Conservation (phyloP, 1,284 basidiomycete species). For the Ganoderma resinaceum region DNA sequence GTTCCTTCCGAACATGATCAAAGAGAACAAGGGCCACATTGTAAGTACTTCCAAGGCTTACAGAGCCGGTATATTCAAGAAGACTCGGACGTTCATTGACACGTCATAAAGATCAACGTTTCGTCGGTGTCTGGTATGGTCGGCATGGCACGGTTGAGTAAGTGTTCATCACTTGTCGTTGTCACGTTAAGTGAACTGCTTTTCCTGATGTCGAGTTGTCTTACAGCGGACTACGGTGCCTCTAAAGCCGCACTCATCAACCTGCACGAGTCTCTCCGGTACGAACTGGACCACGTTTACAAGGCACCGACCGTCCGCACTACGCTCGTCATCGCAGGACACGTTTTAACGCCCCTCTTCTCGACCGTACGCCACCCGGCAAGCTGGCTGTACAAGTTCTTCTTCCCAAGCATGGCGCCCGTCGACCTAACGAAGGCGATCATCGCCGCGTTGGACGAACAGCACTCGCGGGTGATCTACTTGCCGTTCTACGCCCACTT, state of each 20-base stretch:
- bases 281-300: constrained; percentile 87
- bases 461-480: constrained; percentile 73
- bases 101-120: constrained; percentile 67
- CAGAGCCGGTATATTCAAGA: neutral
- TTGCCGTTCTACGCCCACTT: constrained; percentile 79
- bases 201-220: constrained; percentile 19
- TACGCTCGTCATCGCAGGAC: constrained; percentile 81
- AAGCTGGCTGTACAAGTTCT: constrained; percentile 66
- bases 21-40: constrained; percentile 82
- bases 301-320: constrained; percentile 78
- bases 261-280: constrained; percentile 82
- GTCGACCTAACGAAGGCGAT: constrained; percentile 82
- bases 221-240: constrained; percentile 83
- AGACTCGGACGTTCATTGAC: neutral
- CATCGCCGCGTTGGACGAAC: constrained; percentile 79
- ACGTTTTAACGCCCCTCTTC: constrained; percentile 81
- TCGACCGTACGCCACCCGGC: constrained; percentile 59
- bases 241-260: constrained; percentile 86
- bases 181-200: neutral
- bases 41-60: constrained; percentile 50
- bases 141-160: constrained; percentile 84
- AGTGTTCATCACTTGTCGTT: constrained; percentile 38
- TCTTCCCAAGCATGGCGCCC: constrained; percentile 77
- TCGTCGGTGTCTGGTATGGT: constrained; percentile 82
- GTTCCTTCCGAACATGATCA: constrained; percentile 92